These are phyloP conservation scores for Vigna angularis DNA, from an alignment of 306 rosid species.

Conservation along the genomic window DNA sequence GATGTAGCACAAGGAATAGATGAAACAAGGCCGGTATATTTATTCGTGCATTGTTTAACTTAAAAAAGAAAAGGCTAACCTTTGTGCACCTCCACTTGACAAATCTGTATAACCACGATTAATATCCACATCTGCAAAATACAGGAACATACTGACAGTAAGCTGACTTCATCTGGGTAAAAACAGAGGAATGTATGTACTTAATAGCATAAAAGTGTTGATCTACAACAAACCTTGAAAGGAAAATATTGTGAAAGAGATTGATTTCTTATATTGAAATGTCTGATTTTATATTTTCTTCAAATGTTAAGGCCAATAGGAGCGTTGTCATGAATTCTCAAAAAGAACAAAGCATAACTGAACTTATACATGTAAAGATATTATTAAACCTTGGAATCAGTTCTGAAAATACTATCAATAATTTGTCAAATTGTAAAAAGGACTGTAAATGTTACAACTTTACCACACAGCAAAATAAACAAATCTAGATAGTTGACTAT, in stretches of 20 bases:
- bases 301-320: no score
- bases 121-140: constrained; percentile 45
- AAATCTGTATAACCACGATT: constrained; percentile 47
- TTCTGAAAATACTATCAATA: no score
- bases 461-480: not conserved
- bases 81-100: constrained; percentile 49
- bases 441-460: not conserved
- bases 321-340: no score
- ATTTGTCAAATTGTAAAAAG: no score
- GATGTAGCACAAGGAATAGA: constrained; percentile 19
- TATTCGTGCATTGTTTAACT: constrained; percentile 19
- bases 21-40: not conserved
- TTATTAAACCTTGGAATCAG: no score
- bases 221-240: constrained; percentile 6
- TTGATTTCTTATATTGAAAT: no score
- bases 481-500: no score
- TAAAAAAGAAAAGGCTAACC: constrained; percentile 43
- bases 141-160: constrained; percentile 18
- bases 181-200: not conserved
- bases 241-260: no score
- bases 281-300: no score
- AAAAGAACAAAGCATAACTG: no score
- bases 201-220: not conserved
- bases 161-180: not conserved
- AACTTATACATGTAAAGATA: no score